Evolutionary conservation across 768 basidiomycete genomes (phyloP), one percentile per base, ranked within the genome.

Genomic region (Tricholomella constricta): DNA sequence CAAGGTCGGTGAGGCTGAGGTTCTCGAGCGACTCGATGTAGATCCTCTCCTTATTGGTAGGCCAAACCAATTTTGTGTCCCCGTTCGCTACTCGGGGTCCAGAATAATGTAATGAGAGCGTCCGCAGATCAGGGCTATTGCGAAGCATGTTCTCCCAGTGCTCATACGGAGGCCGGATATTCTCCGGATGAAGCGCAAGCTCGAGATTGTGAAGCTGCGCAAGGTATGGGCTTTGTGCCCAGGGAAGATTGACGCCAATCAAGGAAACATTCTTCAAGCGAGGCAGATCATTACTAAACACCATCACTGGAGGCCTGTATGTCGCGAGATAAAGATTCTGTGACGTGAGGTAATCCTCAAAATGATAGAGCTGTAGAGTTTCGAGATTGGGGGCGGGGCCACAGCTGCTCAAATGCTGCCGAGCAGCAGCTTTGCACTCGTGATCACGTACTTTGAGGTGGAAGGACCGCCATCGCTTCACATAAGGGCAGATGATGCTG

Each of bases 201-300:
- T 86, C 80, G 36, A 86, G 72, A 44, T 75, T 66, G 25, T 75
- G 69, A 36, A 86, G 71, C 37, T 72, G 72, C 22, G 66, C 65
- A 49, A 85, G 75, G 67, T 78, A 83, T 6, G 79, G 75, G 25
- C 75, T 73, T 20, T 71, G 65, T 4, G 69, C 72, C 83, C 83
- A 86, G 3, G 80, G 80, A 26, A 86, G 75, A 64, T 85, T 85
- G 55, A 86, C 84, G 45, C 85, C 85, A 56, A 85, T 83, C 42
- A 86, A 70, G 15, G 82, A 83, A 45, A 85, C 72, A 60, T 83
- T 80, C 56, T 68, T 74, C 38, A 85, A 67, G 6, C 69, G 66
- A 10, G 84, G 85, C 10, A 84, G 70, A 19, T 62, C 54, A 59
- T 82, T 82, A 61, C 68, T 68, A 65, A 86, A 85, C 27, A 84